Base-by-base conservation (phyloP, 2,329 filamentous ascomycete species). In the Ceratocystis smalleyi region DNA sequence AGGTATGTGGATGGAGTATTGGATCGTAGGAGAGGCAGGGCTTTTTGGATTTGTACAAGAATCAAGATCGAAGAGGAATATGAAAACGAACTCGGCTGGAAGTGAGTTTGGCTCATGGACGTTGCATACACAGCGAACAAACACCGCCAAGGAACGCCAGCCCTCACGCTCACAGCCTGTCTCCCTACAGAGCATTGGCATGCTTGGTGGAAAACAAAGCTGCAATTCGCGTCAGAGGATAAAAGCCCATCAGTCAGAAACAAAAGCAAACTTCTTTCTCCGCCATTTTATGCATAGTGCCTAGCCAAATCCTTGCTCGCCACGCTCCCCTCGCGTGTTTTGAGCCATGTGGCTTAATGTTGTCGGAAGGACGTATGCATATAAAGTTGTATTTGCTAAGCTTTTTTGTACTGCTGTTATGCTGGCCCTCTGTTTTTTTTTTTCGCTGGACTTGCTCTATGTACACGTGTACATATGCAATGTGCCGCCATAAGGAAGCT, bases 391-490 rank as follows among this genome's bases (percentile, higher is more conserved):
- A 55, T 27, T 35, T 55, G 51, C 51, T 55, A 30, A 55, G 51
- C 51, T 55, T 55, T 40, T 35, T 30, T 35, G n/a, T 43, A n/a
- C 32, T 22, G 30, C 19, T 40, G 19, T 30, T 43, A 12, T 43
- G n/a, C 8, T 40, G 10, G n/a, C 3, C 6, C 3, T 59, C 40
- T 59, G 7, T 59, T 59, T 40, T 32, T 24, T 32, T 24, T 22
- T 17, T 24, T 45, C 15, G 5, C 19, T 22, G 10, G 43, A 19
- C 19, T 27, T 24, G 59, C 19, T 45, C 4, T 12, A 60, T 55
- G 61, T 27, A 51, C 47, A 32, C 40, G 54, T 60, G 57, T 64
- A 51, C 57, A 55, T 55, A 61, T 60, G 19, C 59, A 43, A 45
- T 32, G 43, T 40, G 19, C 40, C 57, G 35, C 40, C 3, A 19